Evolutionary conservation across 352 stramenopile genomes (phyloP).

Genomic region (Phytophthora fragariae): DNA sequence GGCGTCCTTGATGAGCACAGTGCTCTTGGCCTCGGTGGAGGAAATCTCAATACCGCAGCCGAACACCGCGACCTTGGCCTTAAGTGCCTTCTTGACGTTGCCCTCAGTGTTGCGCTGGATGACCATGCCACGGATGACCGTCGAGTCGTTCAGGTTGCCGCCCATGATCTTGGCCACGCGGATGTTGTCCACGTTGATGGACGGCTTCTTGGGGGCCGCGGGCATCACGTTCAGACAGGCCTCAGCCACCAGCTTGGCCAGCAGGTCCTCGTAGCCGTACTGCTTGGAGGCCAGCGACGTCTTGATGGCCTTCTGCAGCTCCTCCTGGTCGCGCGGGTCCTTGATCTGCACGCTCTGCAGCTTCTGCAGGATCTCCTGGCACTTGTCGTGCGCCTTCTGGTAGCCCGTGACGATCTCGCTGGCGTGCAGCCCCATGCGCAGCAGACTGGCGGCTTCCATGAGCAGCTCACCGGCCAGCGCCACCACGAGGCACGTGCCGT

Average conservation of each 20-base stretch:
- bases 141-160: conserved; percentile 94
- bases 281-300: conserved; percentile 98
- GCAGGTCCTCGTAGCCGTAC: conserved; percentile 95
- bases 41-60: conserved; percentile 97
- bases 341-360: conserved; percentile 83
- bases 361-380: conserved; percentile 91
- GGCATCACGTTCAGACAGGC: conserved; percentile 96
- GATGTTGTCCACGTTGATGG: conserved; percentile 98
- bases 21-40: conserved; percentile 98
- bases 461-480: conserved; percentile 98
- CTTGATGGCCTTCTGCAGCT: conserved; percentile 93
- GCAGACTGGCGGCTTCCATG: conserved; percentile 95
- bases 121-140: conserved; percentile 98
- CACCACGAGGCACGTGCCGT: conserved; percentile 98
- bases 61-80: conserved; percentile 98
- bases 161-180: conserved; percentile 98
- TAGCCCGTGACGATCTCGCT: conserved; percentile 99
- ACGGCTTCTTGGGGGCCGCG: conserved; percentile 80
- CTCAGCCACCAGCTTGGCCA: conserved; percentile 95
- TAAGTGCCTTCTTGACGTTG: conserved; percentile 89
- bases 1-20: conserved; percentile 99
- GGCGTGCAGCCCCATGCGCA: conserved; percentile 98
- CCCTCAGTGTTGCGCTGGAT: conserved; percentile 95
- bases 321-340: conserved; percentile 83
- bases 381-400: conserved; percentile 95